Percentiles rank a stretch among this genome's conserved stretches.
Evolutionary conservation across 179 eudicot species (phyloP).

Genomic region (Heliamphora pulchella): DNA sequence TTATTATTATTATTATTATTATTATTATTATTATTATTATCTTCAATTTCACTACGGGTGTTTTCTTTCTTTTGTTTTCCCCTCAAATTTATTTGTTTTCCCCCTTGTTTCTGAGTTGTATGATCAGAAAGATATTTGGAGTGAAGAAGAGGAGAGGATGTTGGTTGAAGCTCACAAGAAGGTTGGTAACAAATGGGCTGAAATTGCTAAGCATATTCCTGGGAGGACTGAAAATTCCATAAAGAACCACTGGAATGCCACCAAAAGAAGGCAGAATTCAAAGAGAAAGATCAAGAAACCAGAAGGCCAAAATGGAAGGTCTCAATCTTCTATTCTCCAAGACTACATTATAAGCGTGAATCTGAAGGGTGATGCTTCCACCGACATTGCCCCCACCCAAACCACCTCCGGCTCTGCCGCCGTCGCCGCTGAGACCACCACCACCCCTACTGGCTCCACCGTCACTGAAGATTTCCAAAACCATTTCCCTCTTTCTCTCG

Average conservation of each 20-base stretch:
- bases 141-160: conserved; percentile 59
- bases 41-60: too few relatives aligned
- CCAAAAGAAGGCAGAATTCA: conserved; percentile 48
- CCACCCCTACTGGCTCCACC: conserved; percentile 14
- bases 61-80: too few relatives aligned
- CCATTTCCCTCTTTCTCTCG: conserved; percentile 3
- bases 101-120: not conserved
- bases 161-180: conserved; percentile 45
- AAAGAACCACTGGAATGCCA: conserved; percentile 81
- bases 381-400: not conserved
- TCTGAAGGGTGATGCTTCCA: conserved; percentile 5
- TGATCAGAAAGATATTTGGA: conserved; percentile 59
- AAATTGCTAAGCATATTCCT: conserved; percentile 53
- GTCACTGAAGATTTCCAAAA: conserved; percentile 15
- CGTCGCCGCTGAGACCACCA: not conserved
- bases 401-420: too few relatives aligned
- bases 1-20: too few relatives aligned
- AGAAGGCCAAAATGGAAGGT: conserved; percentile 11
- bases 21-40: too few relatives aligned
- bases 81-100: not conserved
- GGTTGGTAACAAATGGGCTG: conserved; percentile 66
- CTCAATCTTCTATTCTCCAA: conserved; percentile 39
- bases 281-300: conserved; percentile 34
- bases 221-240: conserved; percentile 73
- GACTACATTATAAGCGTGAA: conserved; percentile 38